Base-by-base conservation (phyloP, 257 asterid species). In the Nemophila menziesii region DNA sequence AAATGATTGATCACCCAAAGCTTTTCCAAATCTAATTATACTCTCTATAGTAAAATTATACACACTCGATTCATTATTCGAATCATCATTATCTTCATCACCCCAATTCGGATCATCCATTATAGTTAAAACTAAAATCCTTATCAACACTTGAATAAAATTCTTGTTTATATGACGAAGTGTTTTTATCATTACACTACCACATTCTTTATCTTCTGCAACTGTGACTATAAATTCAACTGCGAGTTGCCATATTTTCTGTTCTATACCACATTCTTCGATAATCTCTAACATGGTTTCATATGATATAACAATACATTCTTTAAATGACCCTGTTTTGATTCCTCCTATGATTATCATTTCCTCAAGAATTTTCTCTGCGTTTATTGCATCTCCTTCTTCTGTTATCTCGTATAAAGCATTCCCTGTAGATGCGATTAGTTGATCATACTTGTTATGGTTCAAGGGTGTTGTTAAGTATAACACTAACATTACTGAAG, bases 161-260 rank as follows among this genome's bases (percentile, higher is more conserved):
- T n/a, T n/a, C 39, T 17, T 27, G 7, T 45, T 5, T 21, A 52
- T 20, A 4, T 11, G 7, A 4, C 42, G 4, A 18, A 17, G 20
- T 18, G 9, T 52, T 29, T 41, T 27, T 22, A 52, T 52, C 57
- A 52, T n/a, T 29, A 39, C 21, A n/a, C 42, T 16, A 13, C 57
- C 57, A 22, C 11, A 26, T 5, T 26, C 48, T 11, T 9, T 14
- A 40, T 52, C 49, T 20, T 42, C 50, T 16, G 58, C 58, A 17
- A 42, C 24, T 11, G 41, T 29, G 14, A 42, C 22, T 29, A 52
- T 13, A 43, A 52, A 52, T 42, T 41, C 40, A 3, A 41, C 15
- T 13, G 43, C 16, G 10, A 41, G 57, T 27, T 41, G 21, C 42
- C 49, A 39, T 16, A 17, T 5, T 33, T 5, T 42, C 1, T 41